These are phyloP conservation scores for Termitomyces eurrhizus DNA, from an alignment of 768 basidiomycete species.

Conservation along the genomic window DNA sequence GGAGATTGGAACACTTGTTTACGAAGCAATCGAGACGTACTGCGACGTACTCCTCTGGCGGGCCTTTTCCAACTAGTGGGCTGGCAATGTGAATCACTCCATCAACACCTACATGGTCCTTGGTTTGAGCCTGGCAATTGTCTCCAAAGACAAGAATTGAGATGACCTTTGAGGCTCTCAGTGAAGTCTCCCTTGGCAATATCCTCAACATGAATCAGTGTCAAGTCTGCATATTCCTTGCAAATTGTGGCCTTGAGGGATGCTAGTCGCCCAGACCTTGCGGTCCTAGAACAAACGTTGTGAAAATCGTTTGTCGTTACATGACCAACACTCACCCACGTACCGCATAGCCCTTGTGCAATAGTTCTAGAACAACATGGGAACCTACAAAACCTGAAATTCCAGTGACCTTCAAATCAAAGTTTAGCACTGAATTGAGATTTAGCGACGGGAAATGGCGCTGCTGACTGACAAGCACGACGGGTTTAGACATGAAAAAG, in stretches of 20 bases:
- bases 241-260: constrained; percentile 6
- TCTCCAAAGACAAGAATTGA: background rate
- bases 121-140: background rate
- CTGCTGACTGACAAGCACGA: background rate
- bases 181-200: constrained; percentile 10
- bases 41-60: constrained; percentile 7
- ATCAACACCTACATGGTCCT: constrained; percentile 29
- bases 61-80: constrained; percentile 10
- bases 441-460: background rate
- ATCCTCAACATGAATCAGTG: constrained; percentile 12
- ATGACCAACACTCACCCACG: constrained; percentile 12
- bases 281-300: constrained; percentile 5
- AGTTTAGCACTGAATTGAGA: background rate
- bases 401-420: constrained; percentile 14
- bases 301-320: background rate
- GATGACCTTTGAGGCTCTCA: constrained; percentile 12
- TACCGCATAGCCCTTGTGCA: constrained; percentile 15
- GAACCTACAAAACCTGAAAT: constrained; percentile 16
- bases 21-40: background rate
- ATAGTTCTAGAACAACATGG: constrained; percentile 11
- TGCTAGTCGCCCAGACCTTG: constrained; percentile 2
- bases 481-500: background rate
- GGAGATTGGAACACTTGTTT: background rate
- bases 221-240: background rate
- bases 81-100: constrained; percentile 34